Evolutionary conservation across 441 rosid genomes (phyloP), one percentile per base, ranked within the genome.

Genomic region (Rhodomyrtus psidioides): DNA sequence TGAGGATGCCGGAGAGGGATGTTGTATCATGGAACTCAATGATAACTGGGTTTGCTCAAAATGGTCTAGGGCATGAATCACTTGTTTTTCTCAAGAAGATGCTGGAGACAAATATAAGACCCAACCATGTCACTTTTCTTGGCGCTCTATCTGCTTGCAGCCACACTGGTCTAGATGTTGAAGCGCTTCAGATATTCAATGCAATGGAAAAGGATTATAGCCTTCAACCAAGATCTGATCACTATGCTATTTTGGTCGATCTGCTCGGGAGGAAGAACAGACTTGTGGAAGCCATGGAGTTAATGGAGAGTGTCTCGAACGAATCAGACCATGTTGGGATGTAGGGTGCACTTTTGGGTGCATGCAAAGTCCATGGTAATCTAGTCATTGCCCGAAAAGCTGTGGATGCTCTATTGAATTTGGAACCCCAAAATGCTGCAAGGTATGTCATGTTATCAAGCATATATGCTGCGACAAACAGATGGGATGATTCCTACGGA

Each of bases 321-420:
- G 88, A 90, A 26, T 60, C 87, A 28, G 57, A 87, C 54, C 88
- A 87, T 79, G 90, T 89, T 21, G 90, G 90, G 60, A 89, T 93
- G 85, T 92, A 93, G 95, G 95, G 95, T 53, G 88, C 93, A 15
- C 87, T 92, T 81, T 86, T 92, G 39, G 93, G 91, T 65, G 88
- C 93, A 55, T 91, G 91, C 86, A 87, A 90, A 76, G 89, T 91
- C 83, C 93, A 90, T 83, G 87, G 90, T 9, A 90, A 91, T 81
- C 88, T 90, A 26, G 88, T 55, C 85, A 88, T 90, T 76, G 93
- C 93, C 75, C 84, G 86, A 89, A 85, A 85, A 84, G 93, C 92
- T 58, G 89, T 92, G 59, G 84, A 57, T 74, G 89, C 89, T 88
- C 91, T 92, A 58, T 85, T 90, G 51, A 87, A 89, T 83, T 86